Evolutionary conservation across 1,284 basidiomycete genomes (phyloP).

Genomic region (Cryptococcus hybrid): DNA sequence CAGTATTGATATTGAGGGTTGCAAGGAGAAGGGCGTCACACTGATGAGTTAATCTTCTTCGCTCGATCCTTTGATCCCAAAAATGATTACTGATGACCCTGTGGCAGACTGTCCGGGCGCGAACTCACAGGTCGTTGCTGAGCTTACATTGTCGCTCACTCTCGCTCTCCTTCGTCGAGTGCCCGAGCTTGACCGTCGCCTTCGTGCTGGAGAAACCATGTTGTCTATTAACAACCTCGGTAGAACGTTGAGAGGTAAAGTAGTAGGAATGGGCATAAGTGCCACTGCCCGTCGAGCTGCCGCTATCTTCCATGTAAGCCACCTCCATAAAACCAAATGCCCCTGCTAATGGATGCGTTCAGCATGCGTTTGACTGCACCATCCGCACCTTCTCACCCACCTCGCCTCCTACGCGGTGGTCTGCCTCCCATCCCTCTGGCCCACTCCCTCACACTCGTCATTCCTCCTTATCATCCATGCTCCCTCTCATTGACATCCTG

Average conservation of each 20-base stretch:
- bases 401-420: constrained; percentile 27
- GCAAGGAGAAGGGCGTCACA: constrained; percentile 55
- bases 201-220: constrained; percentile 58
- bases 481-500: constrained; percentile 49
- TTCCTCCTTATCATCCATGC: constrained; percentile 21
- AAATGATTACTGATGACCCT: neutral
- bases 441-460: constrained; percentile 16
- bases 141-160: constrained; percentile 59
- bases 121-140: constrained; percentile 53
- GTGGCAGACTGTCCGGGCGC: constrained; percentile 14
- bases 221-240: constrained; percentile 54
- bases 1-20: constrained; percentile 43
- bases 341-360: neutral
- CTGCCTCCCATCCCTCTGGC: constrained; percentile 17
- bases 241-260: constrained; percentile 47
- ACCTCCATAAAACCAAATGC: too few relatives aligned
- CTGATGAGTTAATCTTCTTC: constrained; percentile 51
- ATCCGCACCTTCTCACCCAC: constrained; percentile 19
- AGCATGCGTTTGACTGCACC: constrained; percentile 15
- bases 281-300: constrained; percentile 33
- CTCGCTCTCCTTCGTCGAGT: constrained; percentile 59
- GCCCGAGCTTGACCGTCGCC: constrained; percentile 51
- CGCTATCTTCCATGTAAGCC: constrained; percentile 15
- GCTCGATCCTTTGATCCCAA: neutral
- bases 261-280: constrained; percentile 50